Evolutionary conservation across 371 early-diverging fungal species (phyloP).

Genomic region (Fennellomyces sp.): DNA sequence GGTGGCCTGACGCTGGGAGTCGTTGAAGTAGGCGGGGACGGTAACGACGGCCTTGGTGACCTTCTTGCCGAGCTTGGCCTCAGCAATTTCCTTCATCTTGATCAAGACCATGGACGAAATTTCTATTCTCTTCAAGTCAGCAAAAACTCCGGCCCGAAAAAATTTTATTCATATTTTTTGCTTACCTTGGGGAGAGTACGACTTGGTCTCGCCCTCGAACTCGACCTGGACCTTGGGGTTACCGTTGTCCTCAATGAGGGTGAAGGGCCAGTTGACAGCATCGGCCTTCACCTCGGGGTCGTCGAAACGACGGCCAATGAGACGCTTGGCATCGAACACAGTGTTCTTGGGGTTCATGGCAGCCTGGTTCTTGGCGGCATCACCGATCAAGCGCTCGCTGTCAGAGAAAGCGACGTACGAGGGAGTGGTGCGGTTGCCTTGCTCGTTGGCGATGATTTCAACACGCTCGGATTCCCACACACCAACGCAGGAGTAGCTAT

Average conservation of each 20-base stretch:
- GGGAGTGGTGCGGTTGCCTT: constrained; percentile 97
- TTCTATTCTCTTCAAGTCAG: constrained; percentile 41
- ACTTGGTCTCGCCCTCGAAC: constrained; percentile 84
- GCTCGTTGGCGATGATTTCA: constrained; percentile 97
- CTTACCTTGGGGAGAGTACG: constrained; percentile 82
- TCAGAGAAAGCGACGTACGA: constrained; percentile 96
- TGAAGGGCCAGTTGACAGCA: constrained; percentile 94
- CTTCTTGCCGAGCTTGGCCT: constrained; percentile 79
- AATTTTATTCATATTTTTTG: no score
- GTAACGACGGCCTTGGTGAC: constrained; percentile 86
- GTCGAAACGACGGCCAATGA: constrained; percentile 93
- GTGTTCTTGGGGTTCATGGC: constrained; percentile 89
- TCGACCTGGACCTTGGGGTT: constrained; percentile 88
- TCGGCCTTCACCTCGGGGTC: constrained; percentile 92
- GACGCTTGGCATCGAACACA: constrained; percentile 97
- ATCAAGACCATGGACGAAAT: constrained; percentile 91
- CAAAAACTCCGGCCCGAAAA: constrained; percentile 7
- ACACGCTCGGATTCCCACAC: constrained; percentile 97
- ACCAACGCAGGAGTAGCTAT: constrained; percentile 98
- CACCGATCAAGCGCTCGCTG: constrained; percentile 91
- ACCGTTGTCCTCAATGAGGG: constrained; percentile 79
- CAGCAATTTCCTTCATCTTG: constrained; percentile 94
- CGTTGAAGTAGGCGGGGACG: constrained; percentile 71
- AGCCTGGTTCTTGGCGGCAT: constrained; percentile 94
- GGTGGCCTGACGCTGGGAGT: constrained; percentile 98